Evolutionary conservation across 2,329 filamentous ascomycete species (phyloP).

Genomic region (Verticillium alfalfae): DNA sequence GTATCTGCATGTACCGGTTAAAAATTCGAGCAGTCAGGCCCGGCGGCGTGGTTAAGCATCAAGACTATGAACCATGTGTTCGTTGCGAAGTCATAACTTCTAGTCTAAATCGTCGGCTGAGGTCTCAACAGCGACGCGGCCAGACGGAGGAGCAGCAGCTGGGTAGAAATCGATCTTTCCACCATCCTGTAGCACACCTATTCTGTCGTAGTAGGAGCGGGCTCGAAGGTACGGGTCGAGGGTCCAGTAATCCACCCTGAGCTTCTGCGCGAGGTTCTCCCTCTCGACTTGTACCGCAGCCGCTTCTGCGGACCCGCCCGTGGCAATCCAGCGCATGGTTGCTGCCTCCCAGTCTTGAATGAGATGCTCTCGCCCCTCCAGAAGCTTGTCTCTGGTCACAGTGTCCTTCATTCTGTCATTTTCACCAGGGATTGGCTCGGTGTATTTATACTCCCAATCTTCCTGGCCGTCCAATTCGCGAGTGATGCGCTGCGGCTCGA

Average conservation of each 20-base stretch:
- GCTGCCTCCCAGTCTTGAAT: constrained; percentile 68
- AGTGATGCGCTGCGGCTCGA: constrained; percentile 64
- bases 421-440: constrained; percentile 70
- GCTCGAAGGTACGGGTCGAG: constrained; percentile 84
- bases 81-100: not conserved
- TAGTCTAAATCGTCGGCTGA: constrained; percentile 42
- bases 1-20: too few species aligned
- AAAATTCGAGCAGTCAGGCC: too few species aligned
- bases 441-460: constrained; percentile 76
- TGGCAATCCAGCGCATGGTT: constrained; percentile 69
- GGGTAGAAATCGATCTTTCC: constrained; percentile 70
- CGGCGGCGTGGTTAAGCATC: too few species aligned
- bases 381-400: constrained; percentile 56
- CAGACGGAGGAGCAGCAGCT: constrained; percentile 14
- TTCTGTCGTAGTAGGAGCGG: constrained; percentile 77
- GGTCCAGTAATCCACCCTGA: constrained; percentile 79
- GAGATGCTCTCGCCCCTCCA: constrained; percentile 58
- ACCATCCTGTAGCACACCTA: constrained; percentile 61
- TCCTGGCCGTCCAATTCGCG: constrained; percentile 84
- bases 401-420: constrained; percentile 68
- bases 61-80: not conserved
- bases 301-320: constrained; percentile 30
- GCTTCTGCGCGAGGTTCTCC: constrained; percentile 52
- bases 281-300: constrained; percentile 52
- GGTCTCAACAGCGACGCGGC: constrained; percentile 21